Evolutionary conservation across 1,139 yeast genomes (phyloP), one percentile per base, ranked within the genome.

Genomic region (Magnusiomyces suaveolens): DNA sequence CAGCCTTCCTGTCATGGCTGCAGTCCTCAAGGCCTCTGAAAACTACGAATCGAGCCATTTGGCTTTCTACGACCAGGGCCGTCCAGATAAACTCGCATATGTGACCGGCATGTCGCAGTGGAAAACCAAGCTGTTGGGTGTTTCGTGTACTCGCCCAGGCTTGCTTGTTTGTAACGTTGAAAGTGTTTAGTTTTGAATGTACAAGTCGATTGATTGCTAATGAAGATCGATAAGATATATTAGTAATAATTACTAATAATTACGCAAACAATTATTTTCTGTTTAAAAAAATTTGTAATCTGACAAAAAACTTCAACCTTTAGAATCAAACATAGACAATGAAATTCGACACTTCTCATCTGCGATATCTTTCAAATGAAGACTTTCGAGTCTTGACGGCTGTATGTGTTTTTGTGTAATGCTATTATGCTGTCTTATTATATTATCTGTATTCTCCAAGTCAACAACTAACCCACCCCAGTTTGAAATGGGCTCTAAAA

Each of bases 311-410:
- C n/a, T n/a, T n/a, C n/a, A n/a, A n/a, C n/a, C n/a, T n/a, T n/a
- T n/a, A n/a, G n/a, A n/a, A n/a, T n/a, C n/a, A n/a, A n/a, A n/a
- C n/a, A n/a, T n/a, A n/a, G n/a, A n/a, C n/a, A n/a, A n/a, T 90
- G 97, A 92, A 89, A 77, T 76, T 92, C 55, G 97, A 92, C 64
- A 86, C 95, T 0, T 77, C 94, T 21, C 95, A 89, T 67, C 87
- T 92, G 96, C 78, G 97, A 70, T 92, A 90, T 67, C 75, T 92
- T 66, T 83, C 96, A 62, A 76, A 84, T 3, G 97, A 89, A 60
- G 98, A 92, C 72, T 92, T 88, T 75, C 78, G 86, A 56, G 95
- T 89, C 20, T 80, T 92, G 54, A 86, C 84, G 57, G 97, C 96
- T 0, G 86, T 41, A 21, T 10, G 44, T 41, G 25, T n/a, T 29